Base-by-base conservation (phyloP, 2,329 filamentous ascomycete species). In the Colletotrichum costaricense region DNA sequence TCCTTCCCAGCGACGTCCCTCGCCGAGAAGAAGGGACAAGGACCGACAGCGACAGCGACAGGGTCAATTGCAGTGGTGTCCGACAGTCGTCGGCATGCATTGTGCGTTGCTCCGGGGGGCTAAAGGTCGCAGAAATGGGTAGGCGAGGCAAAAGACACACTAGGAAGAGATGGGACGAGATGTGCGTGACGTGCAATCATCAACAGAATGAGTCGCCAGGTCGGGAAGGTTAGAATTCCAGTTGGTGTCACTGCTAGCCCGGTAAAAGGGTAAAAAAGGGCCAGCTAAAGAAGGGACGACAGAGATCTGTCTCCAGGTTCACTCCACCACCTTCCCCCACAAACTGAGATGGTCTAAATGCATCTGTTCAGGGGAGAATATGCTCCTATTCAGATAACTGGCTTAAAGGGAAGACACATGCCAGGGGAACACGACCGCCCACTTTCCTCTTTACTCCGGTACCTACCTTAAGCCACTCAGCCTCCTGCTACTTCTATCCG, bases 111-210 rank as follows among this genome's bases (percentile, higher is more conserved):
- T 33, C 33, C 19, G 11, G 16, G 46, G 22, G 14, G 49, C 33
- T 11, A 9, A 14, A 42, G 33, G 63, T 9, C 3, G 52, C 38
- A 56, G 52, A 22, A 28, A 35, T 52, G 28, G 57, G 49, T 67
- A 33, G 67, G 56, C 35, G 38, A 63, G 54, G 42, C n/a, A 58
- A 63, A 63, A 46, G 42, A 49, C 49, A 46, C 59, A 70, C 65
- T 7, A 58, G 66, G 59, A 64, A 56, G 26, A 59, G 42, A 73
- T 63, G 59, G 60, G 66, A 69, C 70, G 59, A 64, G 26, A 69
- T 24, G 66, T 28, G 55, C 66, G 59, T 59, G 26, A 69, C 24
- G 66, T 28, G 33, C 42, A 64, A 69, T 54, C 65, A 57, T 46
- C 46, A 12, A 62, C 56, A 38, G 33, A n/a, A 49, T 11, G 42